These are phyloP conservation scores for Boletales sp. DNA, from an alignment of 768 basidiomycete genomes.

Conservation along the genomic window DNA sequence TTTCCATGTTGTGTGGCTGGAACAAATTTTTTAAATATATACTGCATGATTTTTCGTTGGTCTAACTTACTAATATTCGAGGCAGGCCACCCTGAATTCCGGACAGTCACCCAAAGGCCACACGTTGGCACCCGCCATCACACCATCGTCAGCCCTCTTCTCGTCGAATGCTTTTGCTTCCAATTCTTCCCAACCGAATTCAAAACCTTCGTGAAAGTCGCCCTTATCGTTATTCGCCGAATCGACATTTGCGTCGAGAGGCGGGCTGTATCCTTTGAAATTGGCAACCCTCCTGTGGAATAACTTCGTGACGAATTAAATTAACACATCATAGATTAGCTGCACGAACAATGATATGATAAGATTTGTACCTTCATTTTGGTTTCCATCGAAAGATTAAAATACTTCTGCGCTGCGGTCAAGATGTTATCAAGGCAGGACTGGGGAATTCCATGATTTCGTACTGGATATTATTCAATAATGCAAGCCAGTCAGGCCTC, in stretches of 20 bases:
- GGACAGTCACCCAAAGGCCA: constrained; percentile 69
- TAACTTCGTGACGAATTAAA: constrained; percentile 39
- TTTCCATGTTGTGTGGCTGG: constrained; percentile 47
- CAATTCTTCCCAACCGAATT: constrained; percentile 70
- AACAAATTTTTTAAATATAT: constrained; percentile 19
- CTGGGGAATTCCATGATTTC: constrained; percentile 71
- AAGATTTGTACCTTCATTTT: constrained; percentile 58
- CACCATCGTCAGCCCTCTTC: constrained; percentile 41
- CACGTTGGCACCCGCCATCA: constrained; percentile 69
- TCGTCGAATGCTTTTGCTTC: constrained; percentile 24
- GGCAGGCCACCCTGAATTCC: constrained; percentile 54
- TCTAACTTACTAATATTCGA: constrained; percentile 62
- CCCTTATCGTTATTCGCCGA: constrained; percentile 62
- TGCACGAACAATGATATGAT: not conserved
- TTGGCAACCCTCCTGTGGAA: constrained; percentile 63
- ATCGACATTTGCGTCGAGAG: constrained; percentile 72
- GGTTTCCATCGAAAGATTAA: constrained; percentile 53
- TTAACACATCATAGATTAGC: not conserved
- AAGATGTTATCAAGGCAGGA: constrained; percentile 44
- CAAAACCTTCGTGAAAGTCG: constrained; percentile 89
- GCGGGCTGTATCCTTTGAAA: constrained; percentile 74
- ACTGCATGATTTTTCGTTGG: constrained; percentile 14
- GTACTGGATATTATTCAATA: constrained; percentile 43
- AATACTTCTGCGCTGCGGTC: constrained; percentile 56
- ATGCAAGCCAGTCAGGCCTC: not conserved